Conservation (phyloP, 192 early-diverging fungal species). For the Rhizophagus sp. region DNA sequence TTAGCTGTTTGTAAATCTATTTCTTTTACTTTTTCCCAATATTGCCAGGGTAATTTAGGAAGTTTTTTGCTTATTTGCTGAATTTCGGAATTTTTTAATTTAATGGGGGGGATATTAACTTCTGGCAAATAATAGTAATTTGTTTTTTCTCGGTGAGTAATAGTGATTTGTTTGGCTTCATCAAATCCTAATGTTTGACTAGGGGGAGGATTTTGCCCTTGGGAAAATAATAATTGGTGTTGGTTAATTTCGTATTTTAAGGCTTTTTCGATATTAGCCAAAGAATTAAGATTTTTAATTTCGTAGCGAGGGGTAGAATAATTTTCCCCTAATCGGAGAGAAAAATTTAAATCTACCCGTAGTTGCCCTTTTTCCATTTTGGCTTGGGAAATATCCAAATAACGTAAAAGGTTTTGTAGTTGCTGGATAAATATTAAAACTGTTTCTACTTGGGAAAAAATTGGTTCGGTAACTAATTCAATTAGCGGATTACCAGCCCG, state of each 20-base stretch:
- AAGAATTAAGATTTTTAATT: slow-evolving; percentile 12
- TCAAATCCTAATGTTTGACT: slow-evolving; percentile 10
- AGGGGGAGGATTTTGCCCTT: background rate
- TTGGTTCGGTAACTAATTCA: slow-evolving; percentile 15
- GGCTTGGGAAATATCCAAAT: slow-evolving; percentile 13
- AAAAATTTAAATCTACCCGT: slow-evolving; percentile 11
- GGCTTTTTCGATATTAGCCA: slow-evolving; percentile 1
- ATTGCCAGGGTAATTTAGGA: background rate
- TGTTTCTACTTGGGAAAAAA: slow-evolving; percentile 8
- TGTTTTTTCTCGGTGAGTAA: background rate
- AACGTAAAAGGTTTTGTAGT: slow-evolving; percentile 9
- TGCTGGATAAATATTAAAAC: slow-evolving; percentile 12
- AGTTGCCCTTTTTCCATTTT: slow-evolving; percentile 17
- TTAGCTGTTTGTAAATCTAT: background rate
- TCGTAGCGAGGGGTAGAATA: slow-evolving; percentile 12
- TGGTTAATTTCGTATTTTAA: slow-evolving; percentile 11
- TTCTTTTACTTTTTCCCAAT: background rate
- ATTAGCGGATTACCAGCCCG: slow-evolving; percentile 8
- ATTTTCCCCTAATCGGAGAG: background rate
- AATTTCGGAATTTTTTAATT: background rate
- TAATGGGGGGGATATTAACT: slow-evolving; percentile 2
- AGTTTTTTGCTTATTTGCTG: background rate
- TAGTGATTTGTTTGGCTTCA: slow-evolving; percentile 2
- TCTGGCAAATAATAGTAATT: background rate
- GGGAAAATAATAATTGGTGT: slow-evolving; percentile 4